phyloP scores from a whole-genome alignment of 805 yeast species.

The Zygoascus bituminiphila region DNA sequence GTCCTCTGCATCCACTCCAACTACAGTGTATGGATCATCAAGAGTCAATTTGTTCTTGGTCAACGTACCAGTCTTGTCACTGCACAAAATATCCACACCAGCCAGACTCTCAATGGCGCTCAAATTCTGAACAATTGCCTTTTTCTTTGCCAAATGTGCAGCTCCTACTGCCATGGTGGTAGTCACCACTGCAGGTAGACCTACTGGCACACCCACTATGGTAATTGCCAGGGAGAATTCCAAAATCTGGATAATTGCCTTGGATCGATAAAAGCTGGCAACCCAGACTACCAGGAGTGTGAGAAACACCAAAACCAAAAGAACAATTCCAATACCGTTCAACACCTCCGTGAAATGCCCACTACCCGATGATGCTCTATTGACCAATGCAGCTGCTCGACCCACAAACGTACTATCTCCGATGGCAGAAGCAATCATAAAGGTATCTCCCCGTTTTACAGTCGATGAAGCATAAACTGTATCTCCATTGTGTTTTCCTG shows the following conservation, averaged over 20 bases:
- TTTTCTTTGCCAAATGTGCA: slow-evolving; percentile 94
- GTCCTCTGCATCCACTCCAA: slow-evolving; percentile 93
- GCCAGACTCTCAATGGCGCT: slow-evolving; percentile 96
- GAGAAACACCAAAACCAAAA: slow-evolving; percentile 78
- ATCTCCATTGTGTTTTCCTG: slow-evolving; percentile 85
- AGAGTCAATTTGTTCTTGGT: slow-evolving; percentile 94
- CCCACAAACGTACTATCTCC: slow-evolving; percentile 96
- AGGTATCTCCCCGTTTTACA: slow-evolving; percentile 91
- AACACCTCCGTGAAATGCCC: slow-evolving; percentile 97
- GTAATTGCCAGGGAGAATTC: slow-evolving; percentile 92
- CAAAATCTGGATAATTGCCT: slow-evolving; percentile 75
- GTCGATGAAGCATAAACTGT: slow-evolving; percentile 85
- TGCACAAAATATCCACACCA: slow-evolving; percentile 96
- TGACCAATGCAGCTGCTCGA: slow-evolving; percentile 93
- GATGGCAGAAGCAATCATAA: slow-evolving; percentile 88
- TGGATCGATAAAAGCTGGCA: slow-evolving; percentile 90
- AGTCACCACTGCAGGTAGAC: slow-evolving; percentile 97
- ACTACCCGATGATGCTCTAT: slow-evolving; percentile 84
- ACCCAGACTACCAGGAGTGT: slow-evolving; percentile 87
- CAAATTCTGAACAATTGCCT: slow-evolving; percentile 93
- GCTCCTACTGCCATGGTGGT: slow-evolving; percentile 99
- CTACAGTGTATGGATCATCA: slow-evolving; percentile 96
- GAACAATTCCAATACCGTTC: slow-evolving; percentile 93
- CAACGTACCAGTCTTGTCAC: slow-evolving; percentile 96
- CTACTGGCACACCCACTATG: slow-evolving; percentile 97